Conservation (phyloP, 768 basidiomycete genomes). For the Krasilnikovozyma curviuscula region DNA sequence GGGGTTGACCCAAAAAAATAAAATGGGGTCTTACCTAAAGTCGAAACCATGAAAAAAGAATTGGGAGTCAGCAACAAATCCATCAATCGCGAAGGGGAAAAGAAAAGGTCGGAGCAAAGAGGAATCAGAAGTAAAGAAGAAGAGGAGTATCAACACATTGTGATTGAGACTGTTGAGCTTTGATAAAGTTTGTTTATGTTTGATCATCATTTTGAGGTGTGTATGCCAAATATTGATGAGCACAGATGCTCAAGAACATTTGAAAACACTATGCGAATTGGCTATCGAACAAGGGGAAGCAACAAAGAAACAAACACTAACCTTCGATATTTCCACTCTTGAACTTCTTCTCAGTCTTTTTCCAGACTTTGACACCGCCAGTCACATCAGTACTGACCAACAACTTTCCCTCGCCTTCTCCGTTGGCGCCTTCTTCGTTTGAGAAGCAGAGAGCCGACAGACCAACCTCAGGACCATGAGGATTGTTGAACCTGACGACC, state of each 20-base stretch:
- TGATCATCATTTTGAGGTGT: constrained; percentile 20
- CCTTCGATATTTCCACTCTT: constrained; percentile 30
- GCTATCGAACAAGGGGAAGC: not conserved
- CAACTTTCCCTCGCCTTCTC: too few relatives aligned
- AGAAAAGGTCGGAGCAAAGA: not conserved
- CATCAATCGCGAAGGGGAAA: not conserved
- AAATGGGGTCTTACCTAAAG: not conserved
- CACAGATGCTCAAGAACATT: constrained; percentile 9
- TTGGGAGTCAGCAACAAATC: not conserved
- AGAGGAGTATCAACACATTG: constrained; percentile 22
- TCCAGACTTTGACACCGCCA: constrained; percentile 63
- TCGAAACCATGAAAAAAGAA: not conserved
- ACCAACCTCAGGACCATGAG: too few relatives aligned
- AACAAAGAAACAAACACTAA: constrained; percentile 23
- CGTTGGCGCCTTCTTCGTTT: too few relatives aligned
- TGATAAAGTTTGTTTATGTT: constrained; percentile 22
- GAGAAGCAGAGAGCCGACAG: too few relatives aligned
- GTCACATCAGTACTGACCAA: constrained; percentile 61
- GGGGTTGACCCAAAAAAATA: not conserved
- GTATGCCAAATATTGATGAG: not conserved
- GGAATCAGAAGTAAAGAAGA: constrained; percentile 26
- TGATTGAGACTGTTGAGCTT: constrained; percentile 29
- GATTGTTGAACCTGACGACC: too few relatives aligned
- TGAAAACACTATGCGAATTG: not conserved
- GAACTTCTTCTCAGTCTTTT: too few relatives aligned